Conservation (phyloP, 352 stramenopile genomes). For the Thraustotheca clavata region DNA sequence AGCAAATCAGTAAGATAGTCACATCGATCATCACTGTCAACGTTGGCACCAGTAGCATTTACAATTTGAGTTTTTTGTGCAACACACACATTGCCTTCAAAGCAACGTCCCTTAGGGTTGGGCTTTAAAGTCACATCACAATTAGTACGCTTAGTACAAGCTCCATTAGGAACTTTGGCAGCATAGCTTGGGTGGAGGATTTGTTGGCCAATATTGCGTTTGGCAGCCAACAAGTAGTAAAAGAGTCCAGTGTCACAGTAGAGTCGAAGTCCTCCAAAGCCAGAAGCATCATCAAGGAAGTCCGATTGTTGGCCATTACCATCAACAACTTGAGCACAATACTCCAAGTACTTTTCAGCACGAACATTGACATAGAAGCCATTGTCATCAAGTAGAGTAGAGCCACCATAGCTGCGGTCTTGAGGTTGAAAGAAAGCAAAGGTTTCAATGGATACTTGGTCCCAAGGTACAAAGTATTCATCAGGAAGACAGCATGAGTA, state of each 20-base stretch:
- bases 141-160: constrained; percentile 9
- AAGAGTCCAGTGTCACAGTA: not conserved
- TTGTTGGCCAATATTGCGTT: constrained; percentile 1
- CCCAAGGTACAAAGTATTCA: constrained; percentile 19
- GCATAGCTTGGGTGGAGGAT: constrained; percentile 12
- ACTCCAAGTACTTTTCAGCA: constrained; percentile 11
- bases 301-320: not conserved
- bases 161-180: not conserved
- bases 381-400: not conserved
- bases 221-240: not conserved
- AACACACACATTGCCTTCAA: not conserved
- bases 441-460: constrained; percentile 1
- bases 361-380: constrained; percentile 2
- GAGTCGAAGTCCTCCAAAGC: constrained; percentile 6
- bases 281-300: constrained; percentile 4
- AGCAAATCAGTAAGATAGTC: constrained; percentile 9
- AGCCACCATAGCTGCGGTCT: not conserved
- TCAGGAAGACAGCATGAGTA: constrained; percentile 16
- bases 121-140: constrained; percentile 16
- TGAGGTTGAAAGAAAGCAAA: not conserved
- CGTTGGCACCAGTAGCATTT: no score
- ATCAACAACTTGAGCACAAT: not conserved
- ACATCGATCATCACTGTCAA: not conserved
- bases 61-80: not conserved
- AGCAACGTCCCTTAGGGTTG: not conserved